Percentiles rank a stretch among this genome's conserved stretches.
These are phyloP conservation scores for Ustilago xerochloae DNA, from an alignment of 1,284 basidiomycete species.

Conservation along the genomic window DNA sequence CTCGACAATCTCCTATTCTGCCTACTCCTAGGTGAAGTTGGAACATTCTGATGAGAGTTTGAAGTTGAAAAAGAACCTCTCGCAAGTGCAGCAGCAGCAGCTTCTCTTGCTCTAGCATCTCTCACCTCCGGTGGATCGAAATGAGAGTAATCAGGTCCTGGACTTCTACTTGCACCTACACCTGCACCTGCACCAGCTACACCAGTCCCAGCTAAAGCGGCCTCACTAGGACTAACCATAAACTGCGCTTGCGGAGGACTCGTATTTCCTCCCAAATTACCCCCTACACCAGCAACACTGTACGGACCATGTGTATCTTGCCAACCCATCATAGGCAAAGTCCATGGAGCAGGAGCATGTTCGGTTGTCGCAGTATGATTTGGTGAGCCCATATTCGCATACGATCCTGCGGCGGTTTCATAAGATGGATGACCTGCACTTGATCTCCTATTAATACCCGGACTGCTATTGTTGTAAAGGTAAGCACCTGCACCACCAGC, in stretches of 20 bases:
- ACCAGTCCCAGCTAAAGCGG: conserved; percentile 18
- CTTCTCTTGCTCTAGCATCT: conserved; percentile 51
- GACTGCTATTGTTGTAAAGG: conserved; percentile 29
- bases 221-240: conserved; percentile 44
- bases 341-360: conserved; percentile 35
- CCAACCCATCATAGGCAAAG: conserved; percentile 45
- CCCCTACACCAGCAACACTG: conserved; percentile 36
- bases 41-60: conserved; percentile 12
- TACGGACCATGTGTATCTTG: conserved; percentile 37
- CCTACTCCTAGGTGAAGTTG: conserved; percentile 30
- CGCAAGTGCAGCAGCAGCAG: conserved; percentile 39
- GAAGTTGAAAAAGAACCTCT: conserved; percentile 23
- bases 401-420: conserved; percentile 1
- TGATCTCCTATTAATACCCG: conserved; percentile 26
- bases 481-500: conserved; percentile 35
- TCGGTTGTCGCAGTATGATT: conserved; percentile 16
- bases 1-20: conserved; percentile 20
- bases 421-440: conserved; percentile 30
- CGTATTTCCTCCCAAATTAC: conserved; percentile 14
- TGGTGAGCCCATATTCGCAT: conserved; percentile 31
- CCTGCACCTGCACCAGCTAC: conserved; percentile 12
- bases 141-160: conserved; percentile 56
- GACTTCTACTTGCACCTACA: conserved; percentile 16
- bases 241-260: conserved; percentile 34
- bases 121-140: conserved; percentile 62